These are phyloP conservation scores for Acer yangbiense DNA, from an alignment of 345 rosid species.

Conservation along the genomic window DNA sequence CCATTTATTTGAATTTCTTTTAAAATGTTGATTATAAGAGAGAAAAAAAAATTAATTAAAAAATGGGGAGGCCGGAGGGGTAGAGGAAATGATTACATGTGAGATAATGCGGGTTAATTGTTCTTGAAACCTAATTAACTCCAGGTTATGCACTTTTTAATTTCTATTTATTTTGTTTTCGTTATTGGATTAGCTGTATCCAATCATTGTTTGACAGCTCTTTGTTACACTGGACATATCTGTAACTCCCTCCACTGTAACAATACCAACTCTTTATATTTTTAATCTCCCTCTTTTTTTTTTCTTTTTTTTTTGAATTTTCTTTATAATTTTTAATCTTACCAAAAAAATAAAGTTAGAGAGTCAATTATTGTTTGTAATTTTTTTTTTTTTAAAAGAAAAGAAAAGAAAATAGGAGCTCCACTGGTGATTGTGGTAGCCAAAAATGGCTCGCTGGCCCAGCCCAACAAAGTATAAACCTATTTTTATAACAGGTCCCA, in stretches of 20 bases:
- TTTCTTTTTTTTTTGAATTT: too few species aligned
- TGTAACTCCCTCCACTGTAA: background rate
- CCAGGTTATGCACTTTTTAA: background rate
- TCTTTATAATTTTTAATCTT: too few species aligned
- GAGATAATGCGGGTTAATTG: background rate
- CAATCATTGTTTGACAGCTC: conserved; percentile 16
- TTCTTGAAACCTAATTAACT: background rate
- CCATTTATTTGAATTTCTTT: background rate
- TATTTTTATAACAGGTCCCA: too few species aligned
- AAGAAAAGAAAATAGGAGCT: too few species aligned
- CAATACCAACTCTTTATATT: background rate
- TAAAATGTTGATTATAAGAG: background rate
- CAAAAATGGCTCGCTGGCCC: too few species aligned
- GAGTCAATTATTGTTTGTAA: too few species aligned
- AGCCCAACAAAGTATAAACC: too few species aligned
- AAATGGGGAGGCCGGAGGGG: background rate
- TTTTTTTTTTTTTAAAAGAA: too few species aligned
- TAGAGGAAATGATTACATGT: background rate
- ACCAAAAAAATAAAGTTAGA: too few species aligned
- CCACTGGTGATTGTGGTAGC: too few species aligned
- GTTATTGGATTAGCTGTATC: conserved; percentile 11
- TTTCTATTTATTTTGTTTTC: background rate
- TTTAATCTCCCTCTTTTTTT: too few species aligned
- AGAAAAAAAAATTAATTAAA: background rate
- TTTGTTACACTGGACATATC: background rate